phyloP scores from a whole-genome alignment of 441 rosid genomes.

The Populus hybrid region DNA sequence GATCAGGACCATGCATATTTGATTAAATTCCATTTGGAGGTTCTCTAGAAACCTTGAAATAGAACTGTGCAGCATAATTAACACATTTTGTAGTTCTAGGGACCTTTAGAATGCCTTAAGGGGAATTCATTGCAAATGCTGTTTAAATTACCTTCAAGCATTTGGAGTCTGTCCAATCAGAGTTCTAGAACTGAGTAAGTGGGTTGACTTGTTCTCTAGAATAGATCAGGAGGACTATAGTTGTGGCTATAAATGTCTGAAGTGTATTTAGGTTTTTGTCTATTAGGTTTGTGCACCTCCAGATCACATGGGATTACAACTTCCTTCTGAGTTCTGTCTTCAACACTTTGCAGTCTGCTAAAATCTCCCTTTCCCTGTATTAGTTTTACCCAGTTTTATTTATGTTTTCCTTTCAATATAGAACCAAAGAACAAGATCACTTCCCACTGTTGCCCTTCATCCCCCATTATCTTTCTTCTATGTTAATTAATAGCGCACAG shows the following conservation, averaged over 20 bases:
- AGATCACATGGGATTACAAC: neutral
- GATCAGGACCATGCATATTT: neutral
- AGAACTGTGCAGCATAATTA: neutral
- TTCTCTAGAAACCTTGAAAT: neutral
- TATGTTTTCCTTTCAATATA: neutral
- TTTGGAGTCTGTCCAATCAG: neutral
- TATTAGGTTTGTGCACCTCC: neutral
- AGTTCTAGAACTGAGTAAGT: neutral
- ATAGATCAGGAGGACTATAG: neutral
- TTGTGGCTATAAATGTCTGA: neutral
- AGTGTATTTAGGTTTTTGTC: neutral
- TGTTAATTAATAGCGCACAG: neutral
- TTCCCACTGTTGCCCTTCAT: no score
- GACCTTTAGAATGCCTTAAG: neutral
- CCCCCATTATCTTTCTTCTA: neutral
- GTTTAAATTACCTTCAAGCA: neutral
- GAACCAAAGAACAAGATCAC: no score
- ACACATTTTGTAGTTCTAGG: neutral
- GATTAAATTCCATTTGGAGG: neutral
- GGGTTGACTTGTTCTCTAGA: neutral
- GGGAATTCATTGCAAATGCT: neutral
- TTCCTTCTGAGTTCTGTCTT: neutral
- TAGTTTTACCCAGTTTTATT: neutral
- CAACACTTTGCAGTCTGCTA: neutral
- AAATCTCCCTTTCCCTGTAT: neutral